Base-by-base conservation (phyloP, 2,329 filamentous ascomycete species). In the Claviceps africana region DNA sequence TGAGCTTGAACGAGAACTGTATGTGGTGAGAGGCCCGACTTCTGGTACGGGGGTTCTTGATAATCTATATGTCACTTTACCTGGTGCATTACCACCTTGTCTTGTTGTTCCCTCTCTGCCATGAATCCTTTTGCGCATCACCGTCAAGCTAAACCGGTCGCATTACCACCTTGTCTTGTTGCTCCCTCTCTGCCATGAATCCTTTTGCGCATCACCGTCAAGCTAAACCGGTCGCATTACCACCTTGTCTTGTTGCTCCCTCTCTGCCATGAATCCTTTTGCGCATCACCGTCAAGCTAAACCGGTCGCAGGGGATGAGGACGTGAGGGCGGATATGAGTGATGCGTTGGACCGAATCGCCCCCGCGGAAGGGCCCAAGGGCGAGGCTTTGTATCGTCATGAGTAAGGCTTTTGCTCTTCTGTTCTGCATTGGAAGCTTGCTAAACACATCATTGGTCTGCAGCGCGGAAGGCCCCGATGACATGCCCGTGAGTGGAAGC, bases 1-100 rank as follows among this genome's bases (percentile, higher is more conserved):
- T 98, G 51, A 87, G 81, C 55, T 72, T 98, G 61, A 98, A 98
- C 65, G 93, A 98, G 77, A 97, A 97, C 71, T 84, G 79, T 70
- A 56, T 48, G 65, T 40, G 15, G 37, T 28, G 46, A 46, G 6
- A 30, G 25, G 25, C 25, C 17, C 35, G 17, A 37, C 33, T 35
- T 35, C 43, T 15, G 19, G 19, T 30, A 19, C n/a, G 30, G 22
- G n/a, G 7, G n/a, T n/a, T 17, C 11, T 13, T 8, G 25, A 33
- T 37, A 15, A n/a, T n/a, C n/a, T 37, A 33, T 30, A 4, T 33
- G 17, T 28, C 21, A 17, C 21, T 19, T 21, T 4, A 28, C 21
- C 28, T 30, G 28, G n/a, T 19, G 4, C n/a, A n/a, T 11, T 7
- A 33, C 19, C 19, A 46, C 43, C 9, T n/a, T 46, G 21, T 11